Base-by-base conservation (phyloP, 495 filamentous ascomycete genomes). In the Evansstolkia leycettana region DNA sequence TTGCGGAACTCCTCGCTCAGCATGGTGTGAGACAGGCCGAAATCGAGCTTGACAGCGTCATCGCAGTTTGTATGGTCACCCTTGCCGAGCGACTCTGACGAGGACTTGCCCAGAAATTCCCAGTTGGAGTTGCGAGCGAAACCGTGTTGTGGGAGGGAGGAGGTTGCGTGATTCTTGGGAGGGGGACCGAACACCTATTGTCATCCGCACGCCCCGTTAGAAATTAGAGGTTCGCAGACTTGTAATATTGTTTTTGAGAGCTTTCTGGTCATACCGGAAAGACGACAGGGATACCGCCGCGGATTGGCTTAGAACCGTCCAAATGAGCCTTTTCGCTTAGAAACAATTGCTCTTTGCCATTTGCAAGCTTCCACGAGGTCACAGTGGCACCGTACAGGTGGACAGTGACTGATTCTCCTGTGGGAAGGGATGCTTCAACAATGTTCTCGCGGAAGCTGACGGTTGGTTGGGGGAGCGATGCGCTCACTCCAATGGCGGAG, bases 311-410 rank as follows among this genome's bases (percentile, higher is more conserved):
- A 34, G 70, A 75, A 3, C 77, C 77, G 48, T 82, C 77, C 31
- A 80, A 50, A 36, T 60, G 62, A 13, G 88, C 83, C 38, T 76
- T 80, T 38, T 84, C 71, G 49, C 82, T 89, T 37, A 96, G 40
- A 66, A 87, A 99, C 28, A 99, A 67, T 56, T 83, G 88, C 67
- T 98, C 92, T 39, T 73, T 58, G 40, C 86, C 88, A 25, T 65
- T 59, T 20, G 73, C 72, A 42, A 77, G 70, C 67, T 89, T 93
- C 92, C 92, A 99, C 46, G 79, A 85, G 38, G 80, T 80, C 38
- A 96, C 79, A 7, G 92, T 96, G 0, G 92, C 92, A 37, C 92
- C 92, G 51, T 84, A 82, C 8, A 95, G 75, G 33, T 96, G 68
- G 31, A 99, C 68, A 33, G 82, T 74, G 44, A 93, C 75, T 31